Base-by-base conservation (phyloP, 2,329 filamentous ascomycete species). In the Curvularia verruculosa region DNA sequence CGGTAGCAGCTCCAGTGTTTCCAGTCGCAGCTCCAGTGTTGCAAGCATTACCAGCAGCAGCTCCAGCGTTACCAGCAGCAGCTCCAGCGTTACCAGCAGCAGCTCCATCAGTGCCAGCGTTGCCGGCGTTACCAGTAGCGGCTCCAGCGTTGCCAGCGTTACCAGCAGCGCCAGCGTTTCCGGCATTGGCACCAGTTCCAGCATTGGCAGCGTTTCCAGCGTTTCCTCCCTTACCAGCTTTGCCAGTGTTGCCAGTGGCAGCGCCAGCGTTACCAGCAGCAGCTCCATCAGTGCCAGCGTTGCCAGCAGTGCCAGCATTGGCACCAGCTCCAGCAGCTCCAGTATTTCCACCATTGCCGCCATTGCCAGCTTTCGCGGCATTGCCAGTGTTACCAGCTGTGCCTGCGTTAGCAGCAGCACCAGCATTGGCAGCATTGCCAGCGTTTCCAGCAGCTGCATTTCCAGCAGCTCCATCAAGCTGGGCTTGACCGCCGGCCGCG, bases 21-120 rank as follows among this genome's bases (percentile, higher is more conserved):
- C 31, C 59, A 9, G 55, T 37, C 8, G 50, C 41, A 31, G 54
- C 21, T 36, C 31, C 31, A 36, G 31, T 29, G 5, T 29, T 29
- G 31, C 44, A 19, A 0, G 49, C 54, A 10, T 44, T 24, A 12
- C 36, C 45, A 44, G 26, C 39, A 39, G 36, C 41, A 18, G 23
- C 41, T 15, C 44, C 45, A 1, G 45, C 21, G 21, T 19, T n/a
- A 9, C 15, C 41, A 12, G 24, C 31, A 43, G 19, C 40, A n/a
- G 10, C 10, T 12, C 12, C 21, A 24, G 21, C 21, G 3, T 4
- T 26, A 13, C n/a, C 24, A 21, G 26, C 43, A 3, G 26, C 24
- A 19, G 24, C 12, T 8, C 41, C 23, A 18, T 28, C 29, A 47
- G 41, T 21, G 4, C 24, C 48, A 15, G 49, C 48, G 18, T 28